Evolutionary conservation across 1,284 basidiomycete species (phyloP).

Genomic region (Ceratobasidium sp.): DNA sequence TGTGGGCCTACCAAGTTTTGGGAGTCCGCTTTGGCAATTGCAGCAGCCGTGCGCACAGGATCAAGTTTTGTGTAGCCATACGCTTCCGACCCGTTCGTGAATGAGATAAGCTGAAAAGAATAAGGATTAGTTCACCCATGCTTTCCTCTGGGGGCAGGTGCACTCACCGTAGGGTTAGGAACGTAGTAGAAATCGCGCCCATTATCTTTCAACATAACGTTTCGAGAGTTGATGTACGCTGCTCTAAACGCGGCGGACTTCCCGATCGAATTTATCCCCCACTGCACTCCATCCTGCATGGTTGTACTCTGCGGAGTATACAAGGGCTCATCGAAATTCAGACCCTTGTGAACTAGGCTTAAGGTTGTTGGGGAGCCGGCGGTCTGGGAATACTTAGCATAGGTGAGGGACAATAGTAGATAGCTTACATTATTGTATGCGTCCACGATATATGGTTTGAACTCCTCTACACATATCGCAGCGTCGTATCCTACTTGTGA

Average conservation of each 20-base stretch:
- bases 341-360: slow-evolving; percentile 12
- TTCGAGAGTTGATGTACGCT: slow-evolving; percentile 32
- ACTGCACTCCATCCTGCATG: slow-evolving; percentile 5
- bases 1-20: slow-evolving; percentile 18
- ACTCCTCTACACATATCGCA: slow-evolving; percentile 33
- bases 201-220: slow-evolving; percentile 39
- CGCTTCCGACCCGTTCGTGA: slow-evolving; percentile 27
- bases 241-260: slow-evolving; percentile 29
- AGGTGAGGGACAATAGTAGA: neutral
- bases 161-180: slow-evolving; percentile 35
- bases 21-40: slow-evolving; percentile 27
- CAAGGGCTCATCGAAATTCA: slow-evolving; percentile 20
- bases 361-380: slow-evolving; percentile 9
- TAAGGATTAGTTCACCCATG: neutral
- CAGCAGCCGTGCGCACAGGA: slow-evolving; percentile 10
- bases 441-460: slow-evolving; percentile 25
- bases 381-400: neutral
- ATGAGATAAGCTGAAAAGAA: slow-evolving; percentile 26
- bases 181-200: slow-evolving; percentile 40
- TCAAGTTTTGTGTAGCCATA: slow-evolving; percentile 42
- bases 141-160: neutral
- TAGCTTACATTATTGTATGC: slow-evolving; percentile 30
- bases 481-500: slow-evolving; percentile 39
- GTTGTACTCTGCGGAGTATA: neutral
- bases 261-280: slow-evolving; percentile 30